Percentiles rank a stretch among this genome's conserved stretches.
phyloP scores from a whole-genome alignment of 1,284 basidiomycete genomes.

The Trichosporon asahii region DNA sequence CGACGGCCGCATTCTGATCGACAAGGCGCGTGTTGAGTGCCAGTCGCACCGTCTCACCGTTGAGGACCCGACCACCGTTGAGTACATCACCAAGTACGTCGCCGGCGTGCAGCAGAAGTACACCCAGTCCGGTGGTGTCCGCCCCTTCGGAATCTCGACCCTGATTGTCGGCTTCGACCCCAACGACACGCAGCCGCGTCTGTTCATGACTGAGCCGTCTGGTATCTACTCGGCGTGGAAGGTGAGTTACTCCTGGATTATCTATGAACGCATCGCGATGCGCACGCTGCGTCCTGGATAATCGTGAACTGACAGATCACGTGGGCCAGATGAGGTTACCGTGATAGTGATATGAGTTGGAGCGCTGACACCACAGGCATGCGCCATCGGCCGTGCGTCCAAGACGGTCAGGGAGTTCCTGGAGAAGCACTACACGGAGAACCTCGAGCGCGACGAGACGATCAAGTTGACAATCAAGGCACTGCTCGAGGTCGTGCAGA shows the following conservation, averaged over 20 bases:
- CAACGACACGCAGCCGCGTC: constrained; percentile 76
- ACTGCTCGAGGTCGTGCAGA: constrained; percentile 96
- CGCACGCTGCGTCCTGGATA: neutral
- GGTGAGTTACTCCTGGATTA: constrained; percentile 55
- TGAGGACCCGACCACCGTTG: constrained; percentile 95
- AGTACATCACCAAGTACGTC: constrained; percentile 97
- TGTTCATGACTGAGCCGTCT: constrained; percentile 97
- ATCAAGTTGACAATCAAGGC: constrained; percentile 96
- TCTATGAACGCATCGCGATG: neutral
- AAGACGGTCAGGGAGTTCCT: constrained; percentile 99
- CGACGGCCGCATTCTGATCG: constrained; percentile 95
- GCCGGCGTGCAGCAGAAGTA: constrained; percentile 98
- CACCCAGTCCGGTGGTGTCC: constrained; percentile 97
- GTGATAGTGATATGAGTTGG: neutral
- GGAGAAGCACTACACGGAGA: constrained; percentile 97
- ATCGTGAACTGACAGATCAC: neutral
- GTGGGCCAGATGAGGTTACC: neutral
- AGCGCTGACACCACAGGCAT: constrained; percentile 62
- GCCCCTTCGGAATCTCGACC: constrained; percentile 97
- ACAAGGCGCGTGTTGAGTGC: constrained; percentile 96
- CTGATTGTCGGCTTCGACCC: constrained; percentile 97
- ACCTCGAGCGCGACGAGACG: constrained; percentile 78
- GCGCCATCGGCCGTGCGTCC: constrained; percentile 93
- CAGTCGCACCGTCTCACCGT: constrained; percentile 96
- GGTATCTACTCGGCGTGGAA: constrained; percentile 99